These are phyloP conservation scores for Leccinum boreale DNA, from an alignment of 768 basidiomycete species.

Conservation along the genomic window DNA sequence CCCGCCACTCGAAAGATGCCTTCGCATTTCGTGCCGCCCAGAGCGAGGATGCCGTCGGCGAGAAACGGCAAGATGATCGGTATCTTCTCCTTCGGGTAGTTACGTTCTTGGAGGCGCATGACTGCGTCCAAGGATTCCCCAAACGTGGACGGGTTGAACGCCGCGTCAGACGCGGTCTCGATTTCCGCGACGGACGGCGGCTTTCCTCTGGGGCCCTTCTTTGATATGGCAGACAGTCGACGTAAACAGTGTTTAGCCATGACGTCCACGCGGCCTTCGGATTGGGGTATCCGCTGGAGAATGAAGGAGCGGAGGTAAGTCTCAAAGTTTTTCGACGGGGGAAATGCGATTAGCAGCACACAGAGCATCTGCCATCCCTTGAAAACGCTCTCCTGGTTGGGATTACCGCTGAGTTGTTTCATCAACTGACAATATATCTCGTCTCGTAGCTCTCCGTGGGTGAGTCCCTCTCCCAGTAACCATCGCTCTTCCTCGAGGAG, in stretches of 20 bases:
- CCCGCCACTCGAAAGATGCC: constrained; percentile 95
- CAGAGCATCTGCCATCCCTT: constrained; percentile 93
- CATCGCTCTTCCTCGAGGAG: constrained; percentile 84
- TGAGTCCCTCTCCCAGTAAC: constrained; percentile 76
- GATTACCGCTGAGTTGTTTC: constrained; percentile 87
- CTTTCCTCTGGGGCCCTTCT: constrained; percentile 85
- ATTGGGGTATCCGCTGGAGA: constrained; percentile 58
- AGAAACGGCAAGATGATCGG: constrained; percentile 95
- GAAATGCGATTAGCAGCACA: constrained; percentile 87
- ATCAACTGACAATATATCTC: constrained; percentile 92
- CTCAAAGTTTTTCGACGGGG: constrained; percentile 92
- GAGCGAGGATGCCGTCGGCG: constrained; percentile 84
- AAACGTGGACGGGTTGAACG: constrained; percentile 93
- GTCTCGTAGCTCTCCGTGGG: constrained; percentile 82
- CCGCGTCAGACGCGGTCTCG: constrained; percentile 91
- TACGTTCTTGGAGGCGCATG: constrained; percentile 79
- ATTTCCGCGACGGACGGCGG: constrained; percentile 81
- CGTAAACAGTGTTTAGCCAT: constrained; percentile 91
- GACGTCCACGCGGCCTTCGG: constrained; percentile 77
- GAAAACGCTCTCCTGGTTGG: constrained; percentile 80
- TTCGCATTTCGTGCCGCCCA: constrained; percentile 81
- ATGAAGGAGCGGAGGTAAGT: constrained; percentile 80
- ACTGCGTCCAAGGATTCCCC: constrained; percentile 86
- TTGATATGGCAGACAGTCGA: constrained; percentile 69
- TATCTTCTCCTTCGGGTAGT: constrained; percentile 79